Evolutionary conservation across 306 rosid species (phyloP), one percentile per base, ranked within the genome.

Genomic region (Dalbergia cochinchinensis): DNA sequence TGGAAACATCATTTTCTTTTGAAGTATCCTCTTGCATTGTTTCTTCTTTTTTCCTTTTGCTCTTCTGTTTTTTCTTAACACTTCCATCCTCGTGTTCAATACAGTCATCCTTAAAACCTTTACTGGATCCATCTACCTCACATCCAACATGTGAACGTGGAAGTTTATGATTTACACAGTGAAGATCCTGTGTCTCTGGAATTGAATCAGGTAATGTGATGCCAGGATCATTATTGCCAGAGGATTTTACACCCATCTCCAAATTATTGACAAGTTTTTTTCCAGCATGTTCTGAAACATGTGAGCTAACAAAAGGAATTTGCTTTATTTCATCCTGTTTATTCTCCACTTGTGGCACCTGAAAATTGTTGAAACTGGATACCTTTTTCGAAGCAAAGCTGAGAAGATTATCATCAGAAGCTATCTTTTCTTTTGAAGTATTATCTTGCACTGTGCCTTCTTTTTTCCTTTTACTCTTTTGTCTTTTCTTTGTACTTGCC

Each of bases 401-500:
- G 33, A 61, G 45, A 75, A 77, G 60, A 65, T 64, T 31, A 61
- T 65, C 84, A 41, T 78, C 54, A 76, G 37, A 70, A 19, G 60
- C 65, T 65, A 33, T 34, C 54, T 45, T 54, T 34, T 75, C 80
- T 71, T 79, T 82, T 4, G 62, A 75, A 61, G 26, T 8, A 79
- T 51, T 64, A 71, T 50, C 82, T 8, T 5, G 37, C 54, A 12
- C 65, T 0, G 47, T 65, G 44, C 58, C 84, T 58, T 70, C 82
- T 45, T 58, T 86, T 65, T 50, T 37, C 61, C 53, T 60, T 48
- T 57, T 63, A 37, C 37, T 54, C 82, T 74, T 78, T 4, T 13
- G 55, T 42, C 41, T 78, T 82, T 19, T 73, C 86, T 73, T 85
- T 44, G 55, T 51, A 53, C 71, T 73, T 11, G 81, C 59, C 20